Evolutionary conservation across 495 filamentous ascomycete genomes (phyloP).

Genomic region (Neurospora sp.): DNA sequence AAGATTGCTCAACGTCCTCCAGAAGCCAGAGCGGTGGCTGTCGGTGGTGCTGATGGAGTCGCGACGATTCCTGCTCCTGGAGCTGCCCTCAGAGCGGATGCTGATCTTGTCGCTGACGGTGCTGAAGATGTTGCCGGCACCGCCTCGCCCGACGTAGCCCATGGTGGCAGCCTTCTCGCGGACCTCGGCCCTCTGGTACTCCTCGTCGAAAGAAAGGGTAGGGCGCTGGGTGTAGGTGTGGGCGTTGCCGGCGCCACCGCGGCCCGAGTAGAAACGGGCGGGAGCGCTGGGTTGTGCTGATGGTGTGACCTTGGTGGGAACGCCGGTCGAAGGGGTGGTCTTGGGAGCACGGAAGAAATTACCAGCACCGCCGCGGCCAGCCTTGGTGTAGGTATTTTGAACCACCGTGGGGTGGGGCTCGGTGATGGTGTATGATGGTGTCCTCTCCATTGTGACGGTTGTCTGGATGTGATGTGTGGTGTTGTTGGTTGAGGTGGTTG

Average conservation of each 20-base stretch:
- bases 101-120: conserved; percentile 7
- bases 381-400: conserved; percentile 53
- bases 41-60: conserved; percentile 22
- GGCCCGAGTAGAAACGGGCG: conserved; percentile 60
- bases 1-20: conserved; percentile 15
- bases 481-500: conserved; percentile 3
- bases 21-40: conserved; percentile 15
- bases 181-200: conserved; percentile 54
- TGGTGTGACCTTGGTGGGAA: conserved; percentile 19
- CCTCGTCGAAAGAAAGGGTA: conserved; percentile 87
- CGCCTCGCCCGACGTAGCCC: conserved; percentile 74
- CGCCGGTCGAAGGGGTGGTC: conserved; percentile 39
- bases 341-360: conserved; percentile 67
- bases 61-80: conserved; percentile 17
- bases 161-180: conserved; percentile 49
- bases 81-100: conserved; percentile 12
- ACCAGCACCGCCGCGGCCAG: conserved; percentile 80
- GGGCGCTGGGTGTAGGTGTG: conserved; percentile 53
- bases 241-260: conserved; percentile 86
- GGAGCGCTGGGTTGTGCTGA: conserved; percentile 25
- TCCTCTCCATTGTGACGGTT: conserved; percentile 19
- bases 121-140: conserved; percentile 65
- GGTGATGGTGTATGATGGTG: conserved; percentile 52
- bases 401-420: conserved; percentile 71
- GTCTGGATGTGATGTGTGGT: conserved; percentile 16